These are phyloP conservation scores for Gnaphalium uliginosum DNA, from an alignment of 129 eudicot species.

Conservation along the genomic window DNA sequence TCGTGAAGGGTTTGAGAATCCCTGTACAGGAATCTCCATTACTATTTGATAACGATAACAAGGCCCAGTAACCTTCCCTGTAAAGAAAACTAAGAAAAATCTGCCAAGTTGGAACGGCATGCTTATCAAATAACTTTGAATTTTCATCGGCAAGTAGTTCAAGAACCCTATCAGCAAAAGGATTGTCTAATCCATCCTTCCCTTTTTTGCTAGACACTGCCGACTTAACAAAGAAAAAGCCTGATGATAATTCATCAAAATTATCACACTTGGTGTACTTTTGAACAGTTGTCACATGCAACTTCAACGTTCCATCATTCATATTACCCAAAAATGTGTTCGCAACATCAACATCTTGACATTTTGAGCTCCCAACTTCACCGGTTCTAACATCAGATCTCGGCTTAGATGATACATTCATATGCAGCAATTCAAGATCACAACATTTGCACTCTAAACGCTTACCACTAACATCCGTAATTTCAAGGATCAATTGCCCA, in stretches of 20 bases:
- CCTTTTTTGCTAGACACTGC: slow-evolving; percentile 42
- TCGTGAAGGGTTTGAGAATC: slow-evolving; percentile 71
- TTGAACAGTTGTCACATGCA: slow-evolving; percentile 49
- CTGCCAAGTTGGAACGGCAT: slow-evolving; percentile 67
- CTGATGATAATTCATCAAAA: slow-evolving; percentile 25
- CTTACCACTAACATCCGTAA: slow-evolving; percentile 68
- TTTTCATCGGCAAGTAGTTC: slow-evolving; percentile 49
- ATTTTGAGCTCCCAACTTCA: slow-evolving; percentile 34
- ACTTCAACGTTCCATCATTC: slow-evolving; percentile 36
- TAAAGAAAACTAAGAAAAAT: slow-evolving; percentile 73
- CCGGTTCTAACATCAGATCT: slow-evolving; percentile 18
- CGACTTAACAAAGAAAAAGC: slow-evolving; percentile 45
- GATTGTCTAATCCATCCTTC: slow-evolving; percentile 33
- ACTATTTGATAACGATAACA: slow-evolving; percentile 49
- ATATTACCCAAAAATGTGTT: slow-evolving; percentile 31
- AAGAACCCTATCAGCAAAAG: slow-evolving; percentile 64
- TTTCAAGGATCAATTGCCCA: slow-evolving; percentile 63
- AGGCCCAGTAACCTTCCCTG: slow-evolving; percentile 63
- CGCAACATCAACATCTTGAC: slow-evolving; percentile 6
- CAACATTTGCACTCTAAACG: slow-evolving; percentile 72
- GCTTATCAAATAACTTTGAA: slow-evolving; percentile 26
- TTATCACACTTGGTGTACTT: slow-evolving; percentile 35
- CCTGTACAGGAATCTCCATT: slow-evolving; percentile 55
- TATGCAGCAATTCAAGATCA: slow-evolving; percentile 66
- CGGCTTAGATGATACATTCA: slow-evolving; percentile 22